phyloP scores from a whole-genome alignment of 2,329 filamentous ascomycete species.

The Lasiodiplodia sp. region DNA sequence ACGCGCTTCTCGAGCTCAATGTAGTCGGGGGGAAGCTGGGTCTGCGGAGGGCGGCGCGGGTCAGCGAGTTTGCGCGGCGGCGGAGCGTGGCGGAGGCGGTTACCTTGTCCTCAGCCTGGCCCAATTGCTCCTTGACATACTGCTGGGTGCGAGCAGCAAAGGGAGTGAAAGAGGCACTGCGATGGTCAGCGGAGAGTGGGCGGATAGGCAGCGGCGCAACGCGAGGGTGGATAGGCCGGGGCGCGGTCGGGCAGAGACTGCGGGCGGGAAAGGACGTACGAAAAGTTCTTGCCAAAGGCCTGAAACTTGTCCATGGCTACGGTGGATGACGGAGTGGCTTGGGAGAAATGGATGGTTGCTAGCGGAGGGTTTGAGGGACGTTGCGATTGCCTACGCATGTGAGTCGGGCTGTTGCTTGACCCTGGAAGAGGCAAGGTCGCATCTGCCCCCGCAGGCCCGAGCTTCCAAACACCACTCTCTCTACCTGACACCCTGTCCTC shows the following conservation, averaged over 20 bases:
- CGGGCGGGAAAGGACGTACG: slow-evolving; percentile 53
- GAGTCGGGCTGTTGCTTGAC: slow-evolving; percentile 5
- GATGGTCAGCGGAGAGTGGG: slow-evolving; percentile 47
- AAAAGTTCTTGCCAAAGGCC: slow-evolving; percentile 68
- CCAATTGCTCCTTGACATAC: slow-evolving; percentile 97
- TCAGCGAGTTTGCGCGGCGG: background rate
- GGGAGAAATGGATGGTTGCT: background rate
- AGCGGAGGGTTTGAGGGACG: slow-evolving; percentile 7
- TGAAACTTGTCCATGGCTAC: slow-evolving; percentile 31
- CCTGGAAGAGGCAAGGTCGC: slow-evolving; percentile 16
- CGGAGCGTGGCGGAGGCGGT: slow-evolving; percentile 26
- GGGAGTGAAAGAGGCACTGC: slow-evolving; percentile 84
- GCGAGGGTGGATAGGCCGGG: background rate
- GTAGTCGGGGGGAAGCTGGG: slow-evolving; percentile 95
- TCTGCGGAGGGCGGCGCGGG: slow-evolving; percentile 61
- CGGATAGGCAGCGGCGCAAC: background rate
- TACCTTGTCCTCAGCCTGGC: slow-evolving; percentile 93
- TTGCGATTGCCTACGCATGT: slow-evolving; percentile 14
- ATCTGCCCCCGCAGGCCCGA: background rate
- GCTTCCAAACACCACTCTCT: slow-evolving; percentile 2
- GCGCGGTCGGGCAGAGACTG: slow-evolving; percentile 31
- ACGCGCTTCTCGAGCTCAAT: slow-evolving; percentile 98
- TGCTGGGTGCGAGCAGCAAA: slow-evolving; percentile 95
- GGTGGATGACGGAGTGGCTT: background rate
- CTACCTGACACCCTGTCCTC: slow-evolving; percentile 6